phyloP scores from a whole-genome alignment of 164 flowering plant species.

The Kalanchoe fedtschenkoi region DNA sequence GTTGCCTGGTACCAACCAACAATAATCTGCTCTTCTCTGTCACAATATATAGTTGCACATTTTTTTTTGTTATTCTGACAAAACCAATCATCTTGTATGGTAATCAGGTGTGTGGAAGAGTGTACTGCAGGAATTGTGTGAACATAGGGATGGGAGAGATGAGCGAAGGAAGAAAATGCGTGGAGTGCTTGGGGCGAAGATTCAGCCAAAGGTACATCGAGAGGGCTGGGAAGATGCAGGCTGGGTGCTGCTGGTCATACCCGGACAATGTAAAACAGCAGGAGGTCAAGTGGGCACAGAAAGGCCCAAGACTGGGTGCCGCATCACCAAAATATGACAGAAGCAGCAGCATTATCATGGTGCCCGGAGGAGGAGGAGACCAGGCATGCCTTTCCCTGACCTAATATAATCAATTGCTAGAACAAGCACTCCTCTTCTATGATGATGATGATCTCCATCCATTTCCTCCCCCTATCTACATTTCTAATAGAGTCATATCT shows the following conservation, averaged over 20 bases:
- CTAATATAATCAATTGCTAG: not conserved
- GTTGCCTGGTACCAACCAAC: constrained; percentile 40
- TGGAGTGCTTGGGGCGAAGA: constrained; percentile 49
- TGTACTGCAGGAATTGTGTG: constrained; percentile 55
- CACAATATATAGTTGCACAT: too few species aligned
- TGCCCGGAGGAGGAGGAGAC: too few species aligned
- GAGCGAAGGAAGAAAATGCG: constrained; percentile 73
- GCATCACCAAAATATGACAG: not conserved
- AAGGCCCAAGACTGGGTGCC: not conserved
- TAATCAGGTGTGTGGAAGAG: constrained; percentile 85
- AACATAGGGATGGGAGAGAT: constrained; percentile 67
- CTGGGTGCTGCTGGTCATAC: constrained; percentile 6
- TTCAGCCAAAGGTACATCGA: constrained; percentile 46
- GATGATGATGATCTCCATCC: not conserved
- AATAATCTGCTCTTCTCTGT: not conserved
- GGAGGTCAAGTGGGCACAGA: constrained; percentile 2
- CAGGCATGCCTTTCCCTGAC: not conserved
- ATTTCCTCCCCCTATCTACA: not conserved
- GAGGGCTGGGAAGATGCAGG: not conserved
- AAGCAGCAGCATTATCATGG: not conserved
- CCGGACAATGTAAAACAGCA: not conserved
- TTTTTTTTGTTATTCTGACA: too few species aligned
- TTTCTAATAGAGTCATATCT: too few species aligned
- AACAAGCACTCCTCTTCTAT: not conserved
- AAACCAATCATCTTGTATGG: too few species aligned